These are phyloP conservation scores for Sabuloglossum arenarium DNA, from an alignment of 495 filamentous ascomycete genomes.

Conservation along the genomic window DNA sequence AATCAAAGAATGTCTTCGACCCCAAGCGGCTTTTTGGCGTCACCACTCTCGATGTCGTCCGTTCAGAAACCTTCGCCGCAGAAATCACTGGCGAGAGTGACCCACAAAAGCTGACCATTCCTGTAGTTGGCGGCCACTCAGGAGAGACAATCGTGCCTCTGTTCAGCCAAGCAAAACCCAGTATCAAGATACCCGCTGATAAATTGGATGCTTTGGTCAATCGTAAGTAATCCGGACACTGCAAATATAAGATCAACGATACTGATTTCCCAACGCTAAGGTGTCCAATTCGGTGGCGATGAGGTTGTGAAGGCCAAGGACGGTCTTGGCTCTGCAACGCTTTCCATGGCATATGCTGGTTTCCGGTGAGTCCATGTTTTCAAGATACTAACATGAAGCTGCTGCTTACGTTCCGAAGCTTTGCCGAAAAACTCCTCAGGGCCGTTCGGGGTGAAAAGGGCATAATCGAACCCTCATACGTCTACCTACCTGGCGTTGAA, in stretches of 20 bases:
- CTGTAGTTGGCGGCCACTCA: constrained; percentile 91
- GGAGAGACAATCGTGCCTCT: constrained; percentile 95
- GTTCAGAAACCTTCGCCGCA: constrained; percentile 89
- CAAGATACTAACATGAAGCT: neutral
- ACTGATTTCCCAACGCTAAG: constrained; percentile 17
- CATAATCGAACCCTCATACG: constrained; percentile 80
- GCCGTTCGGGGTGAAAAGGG: constrained; percentile 72
- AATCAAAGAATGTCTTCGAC: constrained; percentile 80
- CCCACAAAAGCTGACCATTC: constrained; percentile 61
- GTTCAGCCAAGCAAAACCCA: constrained; percentile 72
- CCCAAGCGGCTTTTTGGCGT: constrained; percentile 90
- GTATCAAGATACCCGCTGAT: constrained; percentile 61
- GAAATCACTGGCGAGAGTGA: constrained; percentile 62
- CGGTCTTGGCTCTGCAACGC: constrained; percentile 80
- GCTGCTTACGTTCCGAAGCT: constrained; percentile 28
- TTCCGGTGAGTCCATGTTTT: constrained; percentile 40
- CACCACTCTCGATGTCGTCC: constrained; percentile 93
- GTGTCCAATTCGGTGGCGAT: constrained; percentile 93
- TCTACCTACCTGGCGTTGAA: constrained; percentile 77
- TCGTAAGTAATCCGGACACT: constrained; percentile 29
- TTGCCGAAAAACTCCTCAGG: constrained; percentile 83
- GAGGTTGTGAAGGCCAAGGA: constrained; percentile 98
- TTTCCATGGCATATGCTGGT: constrained; percentile 95
- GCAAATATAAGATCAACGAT: neutral
- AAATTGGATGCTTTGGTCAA: constrained; percentile 74